A percentile compares a stretch with the other conserved stretches of the same genome.
Evolutionary conservation across 2,329 filamentous ascomycete genomes (phyloP).

Genomic region (Ophiostoma quercus): DNA sequence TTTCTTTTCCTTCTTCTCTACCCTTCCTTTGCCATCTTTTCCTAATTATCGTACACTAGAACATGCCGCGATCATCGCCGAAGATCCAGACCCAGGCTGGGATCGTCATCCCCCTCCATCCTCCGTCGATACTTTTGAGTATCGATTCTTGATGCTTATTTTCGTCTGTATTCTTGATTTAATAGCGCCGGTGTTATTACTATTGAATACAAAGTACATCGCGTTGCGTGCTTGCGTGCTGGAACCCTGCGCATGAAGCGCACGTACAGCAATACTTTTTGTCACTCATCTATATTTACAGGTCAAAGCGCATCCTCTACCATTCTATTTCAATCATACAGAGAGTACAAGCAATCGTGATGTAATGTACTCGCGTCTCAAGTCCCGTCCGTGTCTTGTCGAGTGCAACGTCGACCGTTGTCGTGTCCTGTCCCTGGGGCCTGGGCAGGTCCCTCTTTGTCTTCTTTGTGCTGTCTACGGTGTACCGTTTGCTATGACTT

Average conservation of each 20-base stretch:
- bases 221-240: background rate
- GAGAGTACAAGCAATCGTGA: background rate
- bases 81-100: background rate
- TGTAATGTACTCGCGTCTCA: background rate
- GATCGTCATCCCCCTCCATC: background rate
- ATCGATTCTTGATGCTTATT: background rate
- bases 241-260: background rate
- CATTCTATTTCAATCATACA: background rate
- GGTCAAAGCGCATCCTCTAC: slow-evolving; percentile 4
- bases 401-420: slow-evolving; percentile 2
- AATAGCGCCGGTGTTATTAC: background rate
- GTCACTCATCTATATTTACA: background rate
- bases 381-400: slow-evolving; percentile 8
- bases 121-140: background rate
- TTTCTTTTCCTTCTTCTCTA: background rate
- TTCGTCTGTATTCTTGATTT: background rate
- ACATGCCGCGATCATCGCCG: background rate
- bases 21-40: slow-evolving; percentile 8
- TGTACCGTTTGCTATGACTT: background rate
- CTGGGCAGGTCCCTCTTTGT: background rate
- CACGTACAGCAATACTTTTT: slow-evolving; percentile 1
- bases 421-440: background rate
- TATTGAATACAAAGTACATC: background rate
- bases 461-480: background rate
- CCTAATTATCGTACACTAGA: background rate